Evolutionary conservation across 2,329 filamentous ascomycete species (phyloP), one percentile per base, ranked within the genome.

Genomic region (Fusarium coicis): DNA sequence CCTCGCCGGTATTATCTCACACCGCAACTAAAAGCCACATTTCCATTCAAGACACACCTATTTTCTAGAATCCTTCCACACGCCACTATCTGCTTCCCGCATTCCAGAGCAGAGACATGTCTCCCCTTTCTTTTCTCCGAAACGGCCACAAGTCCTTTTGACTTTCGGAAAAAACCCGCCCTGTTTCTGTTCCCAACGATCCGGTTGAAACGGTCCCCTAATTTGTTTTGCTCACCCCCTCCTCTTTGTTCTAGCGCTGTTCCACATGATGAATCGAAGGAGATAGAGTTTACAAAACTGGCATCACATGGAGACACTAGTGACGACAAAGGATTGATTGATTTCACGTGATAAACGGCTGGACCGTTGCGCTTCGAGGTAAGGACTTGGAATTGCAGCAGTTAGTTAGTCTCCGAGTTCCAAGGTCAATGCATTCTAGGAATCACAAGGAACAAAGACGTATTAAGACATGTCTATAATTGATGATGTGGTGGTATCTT

Each of bases 401-500:
- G 18, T 36, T n/a, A 21, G 15, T 43, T 4, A 43, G 15, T 43
- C n/a, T n/a, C n/a, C n/a, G n/a, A n/a, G n/a, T n/a, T n/a, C n/a
- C n/a, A n/a, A n/a, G n/a, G n/a, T n/a, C n/a, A n/a, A n/a, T n/a
- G n/a, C n/a, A n/a, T n/a, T n/a, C n/a, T n/a, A n/a, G n/a, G n/a
- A 12, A 23, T 23, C 36, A 36, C 18, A 36, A 14, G 23, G 9
- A n/a, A 1, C n/a, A 36, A 36, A 44, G 49, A 58, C 19, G 19
- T 28, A 19, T n/a, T 14, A 32, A 32, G 34, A 30, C 2, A 37
- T 50, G 37, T 59, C 21, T 52, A 44, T 18, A 49, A 54, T 65
- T 53, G 47, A 55, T 62, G 44, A 59, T 37, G 54, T 60, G 66
- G 65, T 73, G 66, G 65, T 73, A 70, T 72, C 66, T 74, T 61